Percentiles rank a stretch among this genome's conserved stretches.
These are phyloP conservation scores for Aquilaria malaccensis DNA, from an alignment of 345 rosid species.

Conservation along the genomic window DNA sequence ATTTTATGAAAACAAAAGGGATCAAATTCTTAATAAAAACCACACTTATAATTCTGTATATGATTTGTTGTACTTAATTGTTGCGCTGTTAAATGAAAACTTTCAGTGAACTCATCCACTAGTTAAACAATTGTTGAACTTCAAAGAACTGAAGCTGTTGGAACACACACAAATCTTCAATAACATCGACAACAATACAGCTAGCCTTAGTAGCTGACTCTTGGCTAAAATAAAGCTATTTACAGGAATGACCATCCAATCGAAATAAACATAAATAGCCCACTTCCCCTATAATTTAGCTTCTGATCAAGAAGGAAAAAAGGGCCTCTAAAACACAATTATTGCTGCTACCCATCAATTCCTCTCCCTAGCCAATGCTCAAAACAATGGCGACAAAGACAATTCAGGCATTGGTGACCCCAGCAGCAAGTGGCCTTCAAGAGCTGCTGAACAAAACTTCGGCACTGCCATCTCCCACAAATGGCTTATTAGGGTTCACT, in stretches of 20 bases:
- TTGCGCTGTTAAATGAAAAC: too few relatives aligned
- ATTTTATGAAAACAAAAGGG: too few relatives aligned
- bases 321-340: not conserved
- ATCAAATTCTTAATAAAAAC: too few relatives aligned
- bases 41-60: too few relatives aligned
- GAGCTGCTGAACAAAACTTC: slow-evolving; percentile 31
- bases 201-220: not conserved
- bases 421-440: slow-evolving; percentile 17
- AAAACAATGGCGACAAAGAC: not conserved
- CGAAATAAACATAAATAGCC: slow-evolving; percentile 10
- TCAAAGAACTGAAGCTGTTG: too few relatives aligned
- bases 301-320: slow-evolving; percentile 4
- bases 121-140: too few relatives aligned
- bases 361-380: not conserved
- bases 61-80: too few relatives aligned
- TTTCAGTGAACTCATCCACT: too few relatives aligned
- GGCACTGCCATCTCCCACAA: slow-evolving; percentile 10
- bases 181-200: too few relatives aligned
- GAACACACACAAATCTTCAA: too few relatives aligned
- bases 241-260: slow-evolving; percentile 13
- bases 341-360: not conserved
- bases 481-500: slow-evolving; percentile 30
- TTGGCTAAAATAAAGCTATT: slow-evolving; percentile 11
- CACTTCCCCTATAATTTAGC: not conserved
- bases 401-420: not conserved